Evolutionary conservation across 2,329 filamentous ascomycete species (phyloP).

Genomic region (Trichoderma hamatum): DNA sequence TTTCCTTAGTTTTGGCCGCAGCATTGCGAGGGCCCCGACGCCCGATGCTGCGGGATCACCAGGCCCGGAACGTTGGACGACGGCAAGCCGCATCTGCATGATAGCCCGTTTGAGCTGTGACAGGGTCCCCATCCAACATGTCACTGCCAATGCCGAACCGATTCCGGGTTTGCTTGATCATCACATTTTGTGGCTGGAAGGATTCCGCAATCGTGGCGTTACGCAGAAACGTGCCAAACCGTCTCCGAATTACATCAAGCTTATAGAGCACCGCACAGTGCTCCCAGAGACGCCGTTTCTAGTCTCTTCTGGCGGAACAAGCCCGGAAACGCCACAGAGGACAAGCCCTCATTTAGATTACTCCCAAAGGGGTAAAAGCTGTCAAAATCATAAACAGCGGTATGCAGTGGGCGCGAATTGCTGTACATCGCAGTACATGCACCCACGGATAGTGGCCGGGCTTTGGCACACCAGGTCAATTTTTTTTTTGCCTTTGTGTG

Average conservation of each 20-base stretch:
- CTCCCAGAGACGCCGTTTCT: not conserved
- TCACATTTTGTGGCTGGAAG: not conserved
- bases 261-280: not conserved
- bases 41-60: constrained; percentile 19
- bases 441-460: not conserved
- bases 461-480: not conserved
- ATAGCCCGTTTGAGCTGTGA: not conserved
- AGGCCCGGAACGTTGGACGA: constrained; percentile 10
- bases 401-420: not conserved
- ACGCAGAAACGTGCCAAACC: not conserved
- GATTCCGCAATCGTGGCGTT: not conserved
- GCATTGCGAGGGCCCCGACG: not conserved
- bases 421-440: not conserved
- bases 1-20: not conserved
- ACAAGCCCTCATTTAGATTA: not conserved
- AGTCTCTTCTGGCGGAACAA: not conserved
- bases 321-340: not conserved
- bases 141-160: not conserved
- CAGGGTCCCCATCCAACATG: not conserved
- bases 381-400: not conserved
- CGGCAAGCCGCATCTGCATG: constrained; percentile 6
- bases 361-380: not conserved
- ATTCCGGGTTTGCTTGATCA: not conserved
- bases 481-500: not conserved
- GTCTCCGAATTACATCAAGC: not conserved